These are phyloP conservation scores for Monosporascus sp. DNA, from an alignment of 2,329 filamentous ascomycete species.

Conservation along the genomic window DNA sequence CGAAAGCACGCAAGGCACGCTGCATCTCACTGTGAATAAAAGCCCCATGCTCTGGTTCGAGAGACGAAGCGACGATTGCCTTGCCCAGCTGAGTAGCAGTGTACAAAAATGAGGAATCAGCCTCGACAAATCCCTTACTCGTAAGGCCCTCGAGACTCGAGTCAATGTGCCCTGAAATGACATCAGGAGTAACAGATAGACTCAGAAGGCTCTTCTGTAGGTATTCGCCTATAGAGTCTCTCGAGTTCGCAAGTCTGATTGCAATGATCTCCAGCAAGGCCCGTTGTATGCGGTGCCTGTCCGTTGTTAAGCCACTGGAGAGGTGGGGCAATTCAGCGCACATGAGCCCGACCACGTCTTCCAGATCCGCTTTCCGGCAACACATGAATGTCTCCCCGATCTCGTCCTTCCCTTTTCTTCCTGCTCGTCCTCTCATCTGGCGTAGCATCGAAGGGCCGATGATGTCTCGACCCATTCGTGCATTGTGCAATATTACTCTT, in stretches of 20 bases:
- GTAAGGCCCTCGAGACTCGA: constrained; percentile 55
- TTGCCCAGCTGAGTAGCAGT: constrained; percentile 60
- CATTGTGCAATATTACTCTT: constrained; percentile 69
- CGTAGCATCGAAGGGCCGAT: constrained; percentile 75
- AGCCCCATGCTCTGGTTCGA: constrained; percentile 69
- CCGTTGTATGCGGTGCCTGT: constrained; percentile 64
- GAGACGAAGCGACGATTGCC: constrained; percentile 66
- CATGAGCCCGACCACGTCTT: constrained; percentile 65
- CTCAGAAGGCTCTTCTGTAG: constrained; percentile 62
- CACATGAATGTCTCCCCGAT: constrained; percentile 74
- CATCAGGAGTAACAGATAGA: constrained; percentile 45
- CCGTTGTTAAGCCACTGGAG: constrained; percentile 61
- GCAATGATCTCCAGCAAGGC: constrained; percentile 68
- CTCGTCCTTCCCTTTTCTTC: constrained; percentile 73
- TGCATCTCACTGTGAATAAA: constrained; percentile 67
- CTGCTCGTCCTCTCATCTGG: constrained; percentile 75
- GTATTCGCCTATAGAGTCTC: constrained; percentile 62
- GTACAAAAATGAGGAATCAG: constrained; percentile 47
- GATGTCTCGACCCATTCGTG: constrained; percentile 69
- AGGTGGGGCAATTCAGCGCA: constrained; percentile 67
- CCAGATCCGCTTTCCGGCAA: constrained; percentile 62
- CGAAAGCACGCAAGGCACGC: constrained; percentile 64
- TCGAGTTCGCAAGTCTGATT: constrained; percentile 61
- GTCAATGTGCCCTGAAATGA: constrained; percentile 50
- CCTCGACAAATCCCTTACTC: constrained; percentile 48